These are phyloP conservation scores for Apiospora rasikravindrae DNA, from an alignment of 2,329 filamentous ascomycete species.

Conservation along the genomic window DNA sequence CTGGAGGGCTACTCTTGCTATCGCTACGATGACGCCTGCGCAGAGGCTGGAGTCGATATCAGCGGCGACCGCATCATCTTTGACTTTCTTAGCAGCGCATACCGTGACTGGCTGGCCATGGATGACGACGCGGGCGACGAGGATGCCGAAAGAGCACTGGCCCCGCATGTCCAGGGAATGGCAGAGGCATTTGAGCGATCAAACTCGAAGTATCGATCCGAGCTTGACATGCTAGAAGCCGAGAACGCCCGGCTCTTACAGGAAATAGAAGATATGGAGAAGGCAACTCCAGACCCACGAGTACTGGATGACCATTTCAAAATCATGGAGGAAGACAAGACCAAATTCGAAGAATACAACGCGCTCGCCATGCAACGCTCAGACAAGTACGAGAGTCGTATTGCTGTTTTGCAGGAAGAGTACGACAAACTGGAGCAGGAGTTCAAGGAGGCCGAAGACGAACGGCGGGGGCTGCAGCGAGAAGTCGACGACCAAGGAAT, in stretches of 20 bases:
- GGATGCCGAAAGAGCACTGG: conserved; percentile 77
- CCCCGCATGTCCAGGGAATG: conserved; percentile 88
- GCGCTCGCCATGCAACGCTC: conserved; percentile 81
- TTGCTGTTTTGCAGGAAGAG: conserved; percentile 83
- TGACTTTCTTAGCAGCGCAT: conserved; percentile 86
- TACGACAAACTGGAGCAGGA: conserved; percentile 79
- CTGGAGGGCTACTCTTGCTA: conserved; percentile 81
- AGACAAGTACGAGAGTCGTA: conserved; percentile 84
- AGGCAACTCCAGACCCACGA: conserved; percentile 81
- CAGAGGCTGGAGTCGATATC: conserved; percentile 87
- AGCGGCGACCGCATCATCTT: conserved; percentile 92
- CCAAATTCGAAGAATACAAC: conserved; percentile 97
- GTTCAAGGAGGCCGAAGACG: conserved; percentile 79
- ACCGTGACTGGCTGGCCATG: conserved; percentile 91
- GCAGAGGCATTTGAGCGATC: conserved; percentile 82
- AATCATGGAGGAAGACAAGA: conserved; percentile 91
- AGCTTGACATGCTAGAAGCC: conserved; percentile 83
- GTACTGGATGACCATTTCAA: conserved; percentile 89
- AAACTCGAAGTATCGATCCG: conserved; percentile 83
- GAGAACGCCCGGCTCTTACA: conserved; percentile 81
- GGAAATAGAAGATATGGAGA: conserved; percentile 89
- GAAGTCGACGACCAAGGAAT: conserved; percentile 92
- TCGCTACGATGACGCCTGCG: conserved; percentile 87
- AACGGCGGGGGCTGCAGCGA: conserved; percentile 79
- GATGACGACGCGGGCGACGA: conserved; percentile 88